A percentile compares a stretch with the other conserved stretches of the same genome.
These are phyloP conservation scores for Exophiala phaeomuriformis DNA, from an alignment of 2,329 filamentous ascomycete species.

Conservation along the genomic window DNA sequence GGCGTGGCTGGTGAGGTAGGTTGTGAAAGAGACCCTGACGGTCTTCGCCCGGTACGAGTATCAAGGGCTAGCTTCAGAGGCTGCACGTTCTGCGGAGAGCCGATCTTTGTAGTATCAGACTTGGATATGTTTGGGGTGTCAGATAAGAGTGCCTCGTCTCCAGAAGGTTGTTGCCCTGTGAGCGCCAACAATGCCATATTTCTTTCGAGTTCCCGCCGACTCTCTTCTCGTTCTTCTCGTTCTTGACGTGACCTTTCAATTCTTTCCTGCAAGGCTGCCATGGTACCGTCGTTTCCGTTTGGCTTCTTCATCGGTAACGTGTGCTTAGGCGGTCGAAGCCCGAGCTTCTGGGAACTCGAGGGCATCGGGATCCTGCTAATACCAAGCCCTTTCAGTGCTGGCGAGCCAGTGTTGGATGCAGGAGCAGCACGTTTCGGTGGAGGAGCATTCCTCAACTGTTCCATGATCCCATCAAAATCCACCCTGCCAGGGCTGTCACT, in stretches of 20 bases:
- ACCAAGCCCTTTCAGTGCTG: not conserved
- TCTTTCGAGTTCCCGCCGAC: not conserved
- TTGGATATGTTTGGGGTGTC: conserved; percentile 1
- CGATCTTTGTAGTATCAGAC: not conserved
- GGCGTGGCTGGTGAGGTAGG: not conserved
- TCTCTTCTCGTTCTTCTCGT: not conserved
- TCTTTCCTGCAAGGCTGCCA: not conserved
- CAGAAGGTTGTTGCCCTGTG: not conserved
- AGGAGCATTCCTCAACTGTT: not conserved
- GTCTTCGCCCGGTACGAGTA: conserved; percentile 1
- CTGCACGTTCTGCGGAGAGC: not conserved
- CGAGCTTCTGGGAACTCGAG: not conserved
- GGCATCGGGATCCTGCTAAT: not conserved
- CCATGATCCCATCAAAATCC: not conserved
- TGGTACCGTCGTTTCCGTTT: not conserved
- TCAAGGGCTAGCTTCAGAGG: not conserved
- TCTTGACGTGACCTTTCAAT: not conserved
- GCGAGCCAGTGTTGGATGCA: not conserved
- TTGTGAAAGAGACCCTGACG: not conserved
- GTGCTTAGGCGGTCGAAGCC: no score
- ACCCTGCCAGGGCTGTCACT: not conserved
- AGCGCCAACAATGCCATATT: not conserved
- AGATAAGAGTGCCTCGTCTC: not conserved
- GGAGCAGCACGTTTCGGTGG: not conserved
- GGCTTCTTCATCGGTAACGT: not conserved